Evolutionary conservation across 2,329 filamentous ascomycete genomes (phyloP).

Genomic region (Sarocladiaceae sp.): DNA sequence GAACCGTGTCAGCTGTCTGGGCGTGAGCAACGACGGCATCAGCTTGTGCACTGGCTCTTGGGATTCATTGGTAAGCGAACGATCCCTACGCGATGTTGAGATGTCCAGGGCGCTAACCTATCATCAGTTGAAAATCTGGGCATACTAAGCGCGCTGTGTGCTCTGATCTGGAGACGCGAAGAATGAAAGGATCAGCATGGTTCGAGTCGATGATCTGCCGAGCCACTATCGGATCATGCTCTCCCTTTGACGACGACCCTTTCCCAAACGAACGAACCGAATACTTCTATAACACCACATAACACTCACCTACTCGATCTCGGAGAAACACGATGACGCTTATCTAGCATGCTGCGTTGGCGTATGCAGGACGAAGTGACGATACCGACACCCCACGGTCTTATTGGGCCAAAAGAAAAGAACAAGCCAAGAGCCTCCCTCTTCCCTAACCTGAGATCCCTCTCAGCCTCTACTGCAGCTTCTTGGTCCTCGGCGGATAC

Average conservation of each 20-base stretch:
- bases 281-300: slow-evolving; percentile 18
- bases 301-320: slow-evolving; percentile 1
- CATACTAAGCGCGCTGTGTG: slow-evolving; percentile 52
- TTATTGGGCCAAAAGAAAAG: not conserved
- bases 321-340: slow-evolving; percentile 19
- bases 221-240: not conserved
- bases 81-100: not conserved
- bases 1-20: slow-evolving; percentile 97
- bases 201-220: not conserved
- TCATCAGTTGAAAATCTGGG: slow-evolving; percentile 78
- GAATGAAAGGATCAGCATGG: not conserved
- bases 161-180: not conserved
- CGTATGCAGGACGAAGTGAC: slow-evolving; percentile 36
- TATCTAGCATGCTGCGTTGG: slow-evolving; percentile 28
- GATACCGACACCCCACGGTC: slow-evolving; percentile 19
- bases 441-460: not conserved
- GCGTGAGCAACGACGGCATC: slow-evolving; percentile 98
- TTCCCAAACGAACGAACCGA: slow-evolving; percentile 7
- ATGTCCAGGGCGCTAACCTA: not conserved
- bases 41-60: slow-evolving; percentile 99
- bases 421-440: not conserved
- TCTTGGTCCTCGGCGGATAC: slow-evolving; percentile 1
- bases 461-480: slow-evolving; percentile 4
- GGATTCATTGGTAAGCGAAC: slow-evolving; percentile 80
- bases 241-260: not conserved